phyloP scores from a whole-genome alignment of 345 rosid species.

The Microthlaspi erraticum region DNA sequence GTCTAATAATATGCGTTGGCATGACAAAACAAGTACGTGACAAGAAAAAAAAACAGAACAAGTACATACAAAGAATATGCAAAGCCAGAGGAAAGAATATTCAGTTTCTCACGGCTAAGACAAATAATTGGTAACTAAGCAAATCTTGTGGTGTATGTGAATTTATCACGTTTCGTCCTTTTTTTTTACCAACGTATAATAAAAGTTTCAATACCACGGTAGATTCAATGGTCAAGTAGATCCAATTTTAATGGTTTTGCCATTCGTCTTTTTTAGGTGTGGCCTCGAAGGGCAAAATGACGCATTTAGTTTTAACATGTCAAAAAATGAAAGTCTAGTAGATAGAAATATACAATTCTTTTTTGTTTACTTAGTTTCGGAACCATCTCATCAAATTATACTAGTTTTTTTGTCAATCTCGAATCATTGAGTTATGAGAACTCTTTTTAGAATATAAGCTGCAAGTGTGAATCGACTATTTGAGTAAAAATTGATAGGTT shows the following conservation, averaged over 20 bases:
- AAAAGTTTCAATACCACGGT: not conserved
- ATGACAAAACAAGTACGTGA: too few relatives aligned
- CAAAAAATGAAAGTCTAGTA: not conserved
- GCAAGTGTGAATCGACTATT: conserved; percentile 16
- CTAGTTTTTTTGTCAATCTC: not conserved
- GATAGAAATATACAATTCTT: not conserved
- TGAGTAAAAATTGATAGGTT: not conserved
- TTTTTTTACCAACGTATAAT: not conserved
- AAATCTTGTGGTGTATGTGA: conserved; percentile 21
- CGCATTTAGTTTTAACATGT: not conserved
- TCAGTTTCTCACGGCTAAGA: conserved; percentile 21
- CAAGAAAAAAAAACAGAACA: too few relatives aligned
- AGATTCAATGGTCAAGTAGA: not conserved
- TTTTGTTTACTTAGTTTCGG: not conserved
- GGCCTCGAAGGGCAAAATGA: not conserved
- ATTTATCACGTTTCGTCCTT: not conserved
- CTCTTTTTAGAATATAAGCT: not conserved
- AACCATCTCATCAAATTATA: not conserved
- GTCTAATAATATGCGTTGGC: too few relatives aligned
- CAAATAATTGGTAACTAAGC: not conserved
- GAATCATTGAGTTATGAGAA: not conserved
- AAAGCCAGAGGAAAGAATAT: conserved; percentile 15
- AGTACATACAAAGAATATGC: conserved; percentile 33
- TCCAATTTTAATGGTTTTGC: not conserved
- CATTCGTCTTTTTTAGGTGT: not conserved